A percentile compares a stretch with the other conserved stretches of the same genome.
Evolutionary conservation across 805 yeast species (phyloP).

Genomic region (Candida ovalis): DNA sequence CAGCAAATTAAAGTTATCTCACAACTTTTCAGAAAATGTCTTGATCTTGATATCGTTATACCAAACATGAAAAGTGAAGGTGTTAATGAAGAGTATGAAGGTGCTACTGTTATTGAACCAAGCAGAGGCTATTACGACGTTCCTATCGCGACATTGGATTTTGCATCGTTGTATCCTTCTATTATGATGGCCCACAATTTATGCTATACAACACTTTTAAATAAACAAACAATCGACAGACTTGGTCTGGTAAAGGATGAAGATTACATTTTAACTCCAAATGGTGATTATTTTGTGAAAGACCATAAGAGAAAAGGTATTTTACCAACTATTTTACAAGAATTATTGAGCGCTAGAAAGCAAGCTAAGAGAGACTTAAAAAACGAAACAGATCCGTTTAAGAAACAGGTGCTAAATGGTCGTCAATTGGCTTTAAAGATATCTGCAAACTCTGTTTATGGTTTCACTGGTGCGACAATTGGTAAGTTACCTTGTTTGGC

Average conservation of each 20-base stretch:
- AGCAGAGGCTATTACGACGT: constrained; percentile 91
- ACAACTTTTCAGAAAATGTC: constrained; percentile 89
- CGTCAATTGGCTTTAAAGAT: constrained; percentile 94
- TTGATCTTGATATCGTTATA: constrained; percentile 78
- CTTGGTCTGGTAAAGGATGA: constrained; percentile 59
- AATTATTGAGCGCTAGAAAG: constrained; percentile 86
- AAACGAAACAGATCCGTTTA: constrained; percentile 92
- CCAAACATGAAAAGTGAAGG: constrained; percentile 88
- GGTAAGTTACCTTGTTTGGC: constrained; percentile 97
- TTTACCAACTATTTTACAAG: constrained; percentile 86
- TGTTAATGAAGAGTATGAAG: constrained; percentile 89
- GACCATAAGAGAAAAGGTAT: constrained; percentile 70
- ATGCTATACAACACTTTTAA: constrained; percentile 88
- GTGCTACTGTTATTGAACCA: constrained; percentile 99
- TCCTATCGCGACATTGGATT: constrained; percentile 97
- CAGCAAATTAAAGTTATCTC: constrained; percentile 98
- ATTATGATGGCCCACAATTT: constrained; percentile 99
- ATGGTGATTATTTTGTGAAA: constrained; percentile 86
- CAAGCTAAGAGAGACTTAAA: constrained; percentile 87
- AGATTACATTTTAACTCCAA: constrained; percentile 86
- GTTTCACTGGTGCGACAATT: constrained; percentile 98
- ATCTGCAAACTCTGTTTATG: constrained; percentile 97
- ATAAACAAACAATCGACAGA: constrained; percentile 62
- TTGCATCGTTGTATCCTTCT: constrained; percentile 95
- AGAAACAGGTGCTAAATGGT: constrained; percentile 90